Base-by-base conservation (phyloP, 106 monocot genomes). In the Dendrobium catenatum region DNA sequence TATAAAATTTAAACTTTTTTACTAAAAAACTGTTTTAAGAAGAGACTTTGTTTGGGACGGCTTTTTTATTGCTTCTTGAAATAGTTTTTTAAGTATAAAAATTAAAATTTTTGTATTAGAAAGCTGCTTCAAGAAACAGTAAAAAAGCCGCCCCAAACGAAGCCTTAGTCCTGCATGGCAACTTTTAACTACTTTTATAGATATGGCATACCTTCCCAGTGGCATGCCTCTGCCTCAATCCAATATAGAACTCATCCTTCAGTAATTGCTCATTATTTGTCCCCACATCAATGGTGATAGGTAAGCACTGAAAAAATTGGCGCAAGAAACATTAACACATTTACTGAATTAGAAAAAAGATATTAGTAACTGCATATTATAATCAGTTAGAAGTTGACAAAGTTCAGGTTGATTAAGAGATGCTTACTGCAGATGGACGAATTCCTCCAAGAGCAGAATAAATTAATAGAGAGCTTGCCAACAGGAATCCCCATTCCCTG, bases 401-500 rank as follows among this genome's bases (percentile, higher is more conserved):
- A 15, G 9, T 31, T 77, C 16, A 13, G 55, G 6, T 51, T 26
- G 77, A 77, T 43, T 19, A 51, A 54, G 18, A 54, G 26, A 77
- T 68, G 33, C 66, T 78, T 68, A 83, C 82, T n/a, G n/a, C n/a
- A n/a, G n/a, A n/a, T n/a, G n/a, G n/a, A n/a, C n/a, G n/a, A n/a
- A n/a, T n/a, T n/a, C 83, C 83, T 18, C 83, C 78, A 3, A 83
- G 78, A 72, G 83, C 83, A 29, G 83, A 72, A 40, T 78, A 83
- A n/a, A n/a, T n/a, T n/a, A 42, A 83, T 56, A 42, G 83, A 78
- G 40, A 83, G 83, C 42, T 83, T 83, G 24, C 83, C 83, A 51
- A 83, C 78, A 73, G 78, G 83, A 78, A 83, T 83, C 42, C 83
- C 83, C 83, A n/a, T n/a, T n/a, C n/a, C n/a, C n/a, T n/a, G n/a